phyloP scores from a whole-genome alignment of 345 rosid genomes.

The Eutrema japonicum region DNA sequence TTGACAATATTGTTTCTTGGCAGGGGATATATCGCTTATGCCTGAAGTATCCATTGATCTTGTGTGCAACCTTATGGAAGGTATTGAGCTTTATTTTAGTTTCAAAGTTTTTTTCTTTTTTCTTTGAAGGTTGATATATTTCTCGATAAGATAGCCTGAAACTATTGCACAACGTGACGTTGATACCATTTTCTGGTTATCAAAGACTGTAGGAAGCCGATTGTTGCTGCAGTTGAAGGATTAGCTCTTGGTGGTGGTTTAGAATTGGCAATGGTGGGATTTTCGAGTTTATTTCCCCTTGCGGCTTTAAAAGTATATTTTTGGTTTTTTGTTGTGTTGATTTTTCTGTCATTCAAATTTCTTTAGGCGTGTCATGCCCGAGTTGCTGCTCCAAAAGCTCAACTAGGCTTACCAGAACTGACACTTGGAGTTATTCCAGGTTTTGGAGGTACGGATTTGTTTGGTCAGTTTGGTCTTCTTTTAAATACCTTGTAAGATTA shows the following conservation, averaged over 20 bases:
- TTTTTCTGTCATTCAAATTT: slow-evolving; percentile 6
- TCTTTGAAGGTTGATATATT: background rate
- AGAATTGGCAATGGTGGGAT: slow-evolving; percentile 82
- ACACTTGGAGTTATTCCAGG: slow-evolving; percentile 95
- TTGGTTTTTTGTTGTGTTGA: background rate
- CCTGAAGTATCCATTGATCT: slow-evolving; percentile 91
- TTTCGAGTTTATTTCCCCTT: slow-evolving; percentile 6
- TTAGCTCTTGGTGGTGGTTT: slow-evolving; percentile 98
- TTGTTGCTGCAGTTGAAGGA: slow-evolving; percentile 97
- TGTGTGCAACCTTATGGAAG: slow-evolving; percentile 75
- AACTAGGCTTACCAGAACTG: slow-evolving; percentile 87
- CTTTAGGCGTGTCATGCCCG: slow-evolving; percentile 92
- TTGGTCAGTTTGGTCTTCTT: slow-evolving; percentile 25
- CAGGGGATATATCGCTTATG: slow-evolving; percentile 75
- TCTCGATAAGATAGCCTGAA: background rate
- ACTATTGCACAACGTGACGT: background rate
- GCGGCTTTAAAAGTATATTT: background rate
- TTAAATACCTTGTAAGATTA: background rate
- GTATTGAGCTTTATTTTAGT: slow-evolving; percentile 42
- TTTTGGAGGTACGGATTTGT: slow-evolving; percentile 69
- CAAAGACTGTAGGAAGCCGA: slow-evolving; percentile 83
- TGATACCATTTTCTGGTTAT: slow-evolving; percentile 36
- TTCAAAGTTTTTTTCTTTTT: background rate
- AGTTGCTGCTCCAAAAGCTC: slow-evolving; percentile 75
- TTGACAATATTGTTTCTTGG: slow-evolving; percentile 29